A percentile compares a stretch with the other conserved stretches of the same genome.
These are phyloP conservation scores for Colletotrichum sp. DNA, from an alignment of 2,329 filamentous ascomycete genomes.

Conservation along the genomic window DNA sequence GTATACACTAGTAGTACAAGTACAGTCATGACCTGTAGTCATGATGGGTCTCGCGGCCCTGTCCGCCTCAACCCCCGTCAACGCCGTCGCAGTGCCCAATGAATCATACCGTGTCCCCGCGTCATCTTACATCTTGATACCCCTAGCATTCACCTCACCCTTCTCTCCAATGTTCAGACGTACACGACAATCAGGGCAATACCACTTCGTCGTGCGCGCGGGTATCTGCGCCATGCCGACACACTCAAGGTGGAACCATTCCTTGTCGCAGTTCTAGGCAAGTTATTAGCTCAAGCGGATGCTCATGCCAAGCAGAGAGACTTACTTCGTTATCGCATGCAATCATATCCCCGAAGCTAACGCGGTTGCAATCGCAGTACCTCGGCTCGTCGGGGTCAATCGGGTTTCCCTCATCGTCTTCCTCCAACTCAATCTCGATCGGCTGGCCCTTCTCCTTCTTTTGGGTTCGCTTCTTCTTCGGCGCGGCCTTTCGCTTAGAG, in stretches of 20 bases:
- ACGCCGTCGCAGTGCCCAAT: not conserved
- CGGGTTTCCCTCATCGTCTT: conserved; percentile 71
- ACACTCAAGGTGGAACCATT: conserved; percentile 87
- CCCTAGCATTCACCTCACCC: conserved; percentile 66
- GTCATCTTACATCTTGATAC: conserved; percentile 49
- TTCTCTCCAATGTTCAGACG: conserved; percentile 66
- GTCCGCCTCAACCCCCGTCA: not conserved
- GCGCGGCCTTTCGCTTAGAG: conserved; percentile 73
- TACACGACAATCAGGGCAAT: conserved; percentile 77
- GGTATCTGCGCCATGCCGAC: conserved; percentile 73
- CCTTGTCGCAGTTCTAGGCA: conserved; percentile 70
- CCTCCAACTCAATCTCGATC: conserved; percentile 55
- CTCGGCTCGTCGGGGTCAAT: conserved; percentile 78
- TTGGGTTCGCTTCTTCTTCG: conserved; percentile 64
- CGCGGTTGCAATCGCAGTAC: conserved; percentile 80
- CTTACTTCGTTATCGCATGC: conserved; percentile 81
- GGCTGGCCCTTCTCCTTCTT: conserved; percentile 52
- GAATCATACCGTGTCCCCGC: not conserved
- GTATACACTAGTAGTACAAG: not conserved
- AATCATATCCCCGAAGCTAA: conserved; percentile 85
- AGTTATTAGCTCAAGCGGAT: conserved; percentile 23
- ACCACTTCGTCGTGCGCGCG: conserved; percentile 80
- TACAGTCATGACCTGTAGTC: not conserved
- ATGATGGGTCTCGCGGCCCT: not conserved
- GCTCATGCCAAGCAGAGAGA: conserved; percentile 24